phyloP scores from a whole-genome alignment of 208 protist genomes.

The Novymonas esmeraldas region DNA sequence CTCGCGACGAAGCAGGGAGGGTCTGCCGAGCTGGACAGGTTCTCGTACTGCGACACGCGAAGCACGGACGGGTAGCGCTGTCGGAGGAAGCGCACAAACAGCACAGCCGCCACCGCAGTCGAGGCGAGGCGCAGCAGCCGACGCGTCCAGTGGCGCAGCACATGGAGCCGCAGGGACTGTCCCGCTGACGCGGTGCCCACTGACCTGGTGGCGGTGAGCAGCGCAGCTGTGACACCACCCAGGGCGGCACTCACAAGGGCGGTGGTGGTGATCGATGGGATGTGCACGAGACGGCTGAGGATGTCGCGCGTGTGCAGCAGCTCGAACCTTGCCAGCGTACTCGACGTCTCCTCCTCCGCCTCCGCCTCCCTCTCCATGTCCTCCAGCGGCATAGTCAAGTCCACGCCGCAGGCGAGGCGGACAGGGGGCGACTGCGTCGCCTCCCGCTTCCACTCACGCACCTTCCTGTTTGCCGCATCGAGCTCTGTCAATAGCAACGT shows the following conservation, averaged over 20 bases:
- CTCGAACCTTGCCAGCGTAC: slow-evolving; percentile 24
- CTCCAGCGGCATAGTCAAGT: slow-evolving; percentile 45
- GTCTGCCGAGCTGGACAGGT: slow-evolving; percentile 41
- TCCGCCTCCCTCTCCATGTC: slow-evolving; percentile 16
- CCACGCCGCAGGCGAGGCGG: slow-evolving; percentile 28
- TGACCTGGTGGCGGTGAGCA: slow-evolving; percentile 10
- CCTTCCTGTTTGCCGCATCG: slow-evolving; percentile 41
- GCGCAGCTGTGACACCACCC: slow-evolving; percentile 29
- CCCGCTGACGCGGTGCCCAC: background rate
- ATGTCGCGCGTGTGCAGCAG: slow-evolving; percentile 38
- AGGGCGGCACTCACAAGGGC: slow-evolving; percentile 36
- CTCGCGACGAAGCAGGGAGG: slow-evolving; percentile 60
- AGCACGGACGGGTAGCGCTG: slow-evolving; percentile 26
- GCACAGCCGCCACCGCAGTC: background rate
- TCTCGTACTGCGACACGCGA: slow-evolving; percentile 38
- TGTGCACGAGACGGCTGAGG: slow-evolving; percentile 30
- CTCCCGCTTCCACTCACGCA: slow-evolving; percentile 46
- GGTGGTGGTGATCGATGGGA: slow-evolving; percentile 47
- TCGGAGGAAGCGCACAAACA: slow-evolving; percentile 38
- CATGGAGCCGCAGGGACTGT: background rate
- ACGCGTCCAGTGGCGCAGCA: background rate
- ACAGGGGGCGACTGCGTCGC: slow-evolving; percentile 29
- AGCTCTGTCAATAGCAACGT: slow-evolving; percentile 22
- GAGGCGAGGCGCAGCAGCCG: slow-evolving; percentile 10
- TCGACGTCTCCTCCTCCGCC: too few relatives aligned